Percentiles rank a stretch among this genome's conserved stretches.
These are phyloP conservation scores for Salix arbutifolia DNA, from an alignment of 345 rosid species.

Conservation along the genomic window DNA sequence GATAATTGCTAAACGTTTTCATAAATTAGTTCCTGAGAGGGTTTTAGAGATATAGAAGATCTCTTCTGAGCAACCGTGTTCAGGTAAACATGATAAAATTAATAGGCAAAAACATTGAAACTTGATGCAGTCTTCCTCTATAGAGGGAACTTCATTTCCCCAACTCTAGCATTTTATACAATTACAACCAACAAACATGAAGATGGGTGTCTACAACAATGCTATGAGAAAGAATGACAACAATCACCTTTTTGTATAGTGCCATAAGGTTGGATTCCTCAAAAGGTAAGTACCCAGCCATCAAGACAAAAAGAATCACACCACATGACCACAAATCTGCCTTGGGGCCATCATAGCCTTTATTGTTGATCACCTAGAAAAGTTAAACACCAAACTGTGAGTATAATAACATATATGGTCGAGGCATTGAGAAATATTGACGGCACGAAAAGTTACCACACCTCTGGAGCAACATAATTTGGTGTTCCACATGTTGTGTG, in stretches of 20 bases:
- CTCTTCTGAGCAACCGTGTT: not conserved
- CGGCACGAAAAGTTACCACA: slow-evolving; percentile 28
- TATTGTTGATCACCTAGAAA: slow-evolving; percentile 81
- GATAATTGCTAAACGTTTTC: not conserved
- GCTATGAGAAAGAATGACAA: not conserved
- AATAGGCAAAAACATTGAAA: too few species aligned
- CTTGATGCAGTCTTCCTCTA: not conserved
- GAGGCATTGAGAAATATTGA: not conserved
- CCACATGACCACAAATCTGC: slow-evolving; percentile 99
- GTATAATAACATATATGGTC: slow-evolving; percentile 5
- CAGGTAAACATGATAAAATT: not conserved
- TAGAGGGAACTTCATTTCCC: not conserved
- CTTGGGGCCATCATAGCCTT: slow-evolving; percentile 95
- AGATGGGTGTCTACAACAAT: not conserved
- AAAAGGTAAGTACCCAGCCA: slow-evolving; percentile 97
- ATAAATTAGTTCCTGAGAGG: not conserved
- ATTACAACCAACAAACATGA: not conserved
- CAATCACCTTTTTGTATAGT: slow-evolving; percentile 69
- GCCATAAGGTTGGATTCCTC: slow-evolving; percentile 84
- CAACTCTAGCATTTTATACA: not conserved
- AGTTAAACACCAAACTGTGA: slow-evolving; percentile 7
- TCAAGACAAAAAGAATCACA: slow-evolving; percentile 89
- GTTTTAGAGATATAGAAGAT: not conserved
- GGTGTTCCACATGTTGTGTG: slow-evolving; percentile 99
- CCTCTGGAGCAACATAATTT: slow-evolving; percentile 99